Conservation (phyloP, 2,329 filamentous ascomycete genomes). For the Calcarisporium arbuscula region DNA sequence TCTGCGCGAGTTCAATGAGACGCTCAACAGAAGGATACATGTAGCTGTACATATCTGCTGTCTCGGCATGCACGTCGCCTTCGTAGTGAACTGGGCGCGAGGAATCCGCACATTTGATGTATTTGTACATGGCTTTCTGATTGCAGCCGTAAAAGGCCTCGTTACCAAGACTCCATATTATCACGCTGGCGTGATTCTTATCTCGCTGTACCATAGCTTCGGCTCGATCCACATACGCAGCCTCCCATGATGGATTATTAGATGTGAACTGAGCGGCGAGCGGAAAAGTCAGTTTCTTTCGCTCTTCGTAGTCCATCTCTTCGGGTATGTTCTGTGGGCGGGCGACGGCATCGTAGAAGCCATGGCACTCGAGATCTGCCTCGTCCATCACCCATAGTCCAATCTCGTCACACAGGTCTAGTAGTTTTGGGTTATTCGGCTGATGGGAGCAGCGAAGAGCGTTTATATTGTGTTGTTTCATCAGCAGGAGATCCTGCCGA, state of each 20-base stretch:
- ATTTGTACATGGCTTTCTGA: slow-evolving; percentile 61
- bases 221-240: slow-evolving; percentile 62
- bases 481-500: slow-evolving; percentile 54
- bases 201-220: slow-evolving; percentile 59
- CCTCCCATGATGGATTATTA: slow-evolving; percentile 54
- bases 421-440: slow-evolving; percentile 53
- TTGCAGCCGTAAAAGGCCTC: slow-evolving; percentile 68
- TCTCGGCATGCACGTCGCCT: slow-evolving; percentile 51
- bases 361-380: slow-evolving; percentile 47
- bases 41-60: slow-evolving; percentile 59
- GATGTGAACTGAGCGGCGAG: slow-evolving; percentile 52
- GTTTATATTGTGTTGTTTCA: slow-evolving; percentile 68
- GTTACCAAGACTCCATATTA: slow-evolving; percentile 69
- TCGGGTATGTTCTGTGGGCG: slow-evolving; percentile 46
- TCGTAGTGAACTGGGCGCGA: slow-evolving; percentile 61
- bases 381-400: slow-evolving; percentile 55
- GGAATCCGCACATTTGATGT: slow-evolving; percentile 50
- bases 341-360: slow-evolving; percentile 44
- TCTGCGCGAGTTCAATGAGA: slow-evolving; percentile 38
- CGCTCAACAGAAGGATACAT: slow-evolving; percentile 57
- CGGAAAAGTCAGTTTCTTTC: slow-evolving; percentile 49
- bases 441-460: slow-evolving; percentile 64
- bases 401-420: slow-evolving; percentile 58
- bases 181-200: slow-evolving; percentile 64
- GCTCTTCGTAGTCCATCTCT: slow-evolving; percentile 52